Base-by-base conservation (phyloP, 176 grass and related monocot species). In the Dendrocalamus sinicus region DNA sequence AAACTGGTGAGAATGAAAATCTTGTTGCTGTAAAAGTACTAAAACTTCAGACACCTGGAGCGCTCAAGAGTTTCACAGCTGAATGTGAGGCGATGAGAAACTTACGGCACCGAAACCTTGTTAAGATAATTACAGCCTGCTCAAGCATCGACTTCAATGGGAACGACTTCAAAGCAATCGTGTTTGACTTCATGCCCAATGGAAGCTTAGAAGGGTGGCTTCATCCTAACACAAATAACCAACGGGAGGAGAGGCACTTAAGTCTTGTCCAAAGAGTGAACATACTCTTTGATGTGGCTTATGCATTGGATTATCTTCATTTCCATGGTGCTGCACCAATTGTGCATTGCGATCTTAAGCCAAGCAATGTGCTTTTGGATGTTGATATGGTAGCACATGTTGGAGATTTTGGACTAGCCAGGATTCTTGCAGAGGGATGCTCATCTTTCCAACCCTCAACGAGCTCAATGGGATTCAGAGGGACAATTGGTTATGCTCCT, bases 51-150 rank as follows among this genome's bases (percentile, higher is more conserved):
- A 61, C 50, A 32, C 73, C 47, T 35, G 48, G 23, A 15, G 62
- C 71, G 0, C 22, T 67, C 5, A 78, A 39, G 11, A 84, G 60
- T 77, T 89, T 84, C 35, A 22, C 17, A 8, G 47, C 61, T 4
- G 80, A 89, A 89, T 89, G 72, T 37, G 50, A 89, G 78, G 58
- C 72, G 1, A 52, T 83, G 35, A 47, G 43, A 66, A 82, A 74
- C 9, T 1, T 75, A 4, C 26, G 57, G 12, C 86, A 88, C 14
- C 76, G 78, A 4, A 88, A 82, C 45, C 77, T 86, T 46, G 39
- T 85, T 1, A 86, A 70, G 65, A 46, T 77, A 64, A n/a, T 89
- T 9, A 89, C 72, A 12, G 37, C 19, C 22, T 84, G 81, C 51
- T 84, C 81, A 50, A 72, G 73, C 32, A 70, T 84, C 0, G 73